Evolutionary conservation across 805 yeast genomes (phyloP), one percentile per base, ranked within the genome.

Genomic region (Kluyveromyces dobzhanskii): DNA sequence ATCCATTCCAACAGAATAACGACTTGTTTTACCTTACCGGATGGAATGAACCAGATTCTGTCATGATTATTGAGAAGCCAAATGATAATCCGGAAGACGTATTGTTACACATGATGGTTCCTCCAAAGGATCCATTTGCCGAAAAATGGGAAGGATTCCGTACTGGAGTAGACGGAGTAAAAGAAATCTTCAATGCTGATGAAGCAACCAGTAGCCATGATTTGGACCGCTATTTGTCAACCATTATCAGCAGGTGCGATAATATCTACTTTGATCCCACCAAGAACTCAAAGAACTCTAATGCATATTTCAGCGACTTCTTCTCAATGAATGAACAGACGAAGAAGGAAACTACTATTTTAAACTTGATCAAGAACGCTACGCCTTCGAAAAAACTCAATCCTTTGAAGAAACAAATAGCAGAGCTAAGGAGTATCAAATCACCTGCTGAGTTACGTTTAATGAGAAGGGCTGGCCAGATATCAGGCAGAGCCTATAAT

Each of bases 131-230:
- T 54, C 72, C 76, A 4, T 69, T 68, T 35, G 75, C 73, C 17
- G 98, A 92, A 61, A 76, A 81, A 46, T 92, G 99, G 99, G 97
- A 90, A 50, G 99, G 99, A 10, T 80, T 75, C 32, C 73, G 94
- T 50, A 81, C 94, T 13, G 99, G 99, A 1, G 70, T 79, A 3
- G 75, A 79, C 35, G 95, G 94, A 12, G 95, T 81, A 0, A 64
- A 62, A 30, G 90, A 86, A 36, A 76, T 79, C 33, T 92, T 92
- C 65, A 92, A 90, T 56, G 95, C 95, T 3, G 97, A 87, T 59
- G 70, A 70, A 37, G 78, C 84, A 5, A 71, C 71, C 29, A 73
- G 75, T 32, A 69, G 73, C 29, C 66, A 70, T 23, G 48, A 62
- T 29, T 53, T 77, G 11, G 62, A 63, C 6, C 41, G 54, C 3